Evolutionary conservation across 2,329 filamentous ascomycete genomes (phyloP).

Genomic region (Bipolaris victoriae): DNA sequence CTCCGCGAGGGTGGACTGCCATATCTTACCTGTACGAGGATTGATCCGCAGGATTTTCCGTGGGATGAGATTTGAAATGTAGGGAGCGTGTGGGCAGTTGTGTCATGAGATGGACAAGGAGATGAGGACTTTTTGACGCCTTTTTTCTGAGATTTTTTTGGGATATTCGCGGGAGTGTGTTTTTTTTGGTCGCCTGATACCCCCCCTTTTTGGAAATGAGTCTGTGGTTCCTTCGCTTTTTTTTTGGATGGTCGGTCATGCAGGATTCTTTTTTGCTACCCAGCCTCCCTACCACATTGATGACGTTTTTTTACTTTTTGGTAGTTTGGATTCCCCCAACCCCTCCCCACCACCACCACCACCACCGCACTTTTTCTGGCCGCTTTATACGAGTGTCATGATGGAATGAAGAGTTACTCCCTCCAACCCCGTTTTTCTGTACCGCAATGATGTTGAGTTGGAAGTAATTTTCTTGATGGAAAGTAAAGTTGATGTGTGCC

Average conservation of each 20-base stretch:
- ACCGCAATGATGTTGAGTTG: too few relatives aligned
- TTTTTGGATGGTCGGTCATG: neutral
- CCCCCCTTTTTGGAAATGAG: conserved; percentile 6
- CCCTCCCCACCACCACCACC: neutral
- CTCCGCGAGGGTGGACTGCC: conserved; percentile 61
- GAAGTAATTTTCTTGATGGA: too few relatives aligned
- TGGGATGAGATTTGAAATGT: conserved; percentile 56
- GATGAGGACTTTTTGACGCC: conserved; percentile 12
- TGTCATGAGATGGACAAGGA: neutral
- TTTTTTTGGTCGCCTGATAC: conserved; percentile 24
- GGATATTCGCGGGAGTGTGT: too few relatives aligned
- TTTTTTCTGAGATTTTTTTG: conserved; percentile 4
- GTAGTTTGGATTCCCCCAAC: neutral
- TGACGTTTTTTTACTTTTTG: neutral
- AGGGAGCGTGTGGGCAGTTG: too few relatives aligned
- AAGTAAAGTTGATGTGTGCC: too few relatives aligned
- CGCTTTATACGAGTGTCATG: neutral
- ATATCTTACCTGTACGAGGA: conserved; percentile 69
- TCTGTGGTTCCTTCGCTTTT: neutral
- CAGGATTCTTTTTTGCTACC: too few relatives aligned
- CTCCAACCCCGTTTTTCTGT: too few relatives aligned
- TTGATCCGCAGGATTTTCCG: conserved; percentile 67
- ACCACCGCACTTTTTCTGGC: neutral
- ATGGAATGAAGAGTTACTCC: neutral
- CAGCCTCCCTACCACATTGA: too few relatives aligned